These are phyloP conservation scores for Sanghuangporus weigelae DNA, from an alignment of 1,284 basidiomycete species.

Conservation along the genomic window DNA sequence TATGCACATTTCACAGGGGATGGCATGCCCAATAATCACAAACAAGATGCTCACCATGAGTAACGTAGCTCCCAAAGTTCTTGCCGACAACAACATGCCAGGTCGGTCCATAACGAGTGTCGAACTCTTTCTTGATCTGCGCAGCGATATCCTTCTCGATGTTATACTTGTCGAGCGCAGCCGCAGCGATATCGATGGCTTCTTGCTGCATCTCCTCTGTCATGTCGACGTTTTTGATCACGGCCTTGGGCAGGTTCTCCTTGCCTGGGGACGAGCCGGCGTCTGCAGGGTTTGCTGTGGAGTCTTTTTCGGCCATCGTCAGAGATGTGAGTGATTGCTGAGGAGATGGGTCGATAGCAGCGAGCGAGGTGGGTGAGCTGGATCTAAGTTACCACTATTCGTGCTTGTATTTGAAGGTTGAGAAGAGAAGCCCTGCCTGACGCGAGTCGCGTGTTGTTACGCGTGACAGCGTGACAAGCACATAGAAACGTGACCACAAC, in stretches of 20 bases:
- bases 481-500: not conserved
- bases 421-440: not conserved
- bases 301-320: constrained; percentile 12
- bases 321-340: not conserved
- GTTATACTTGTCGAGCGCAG: constrained; percentile 84
- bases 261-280: constrained; percentile 21
- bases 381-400: not conserved
- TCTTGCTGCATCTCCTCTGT: constrained; percentile 93
- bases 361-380: not conserved
- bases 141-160: constrained; percentile 98
- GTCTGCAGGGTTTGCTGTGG: not conserved
- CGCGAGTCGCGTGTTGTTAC: not conserved
- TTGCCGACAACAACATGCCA: constrained; percentile 99
- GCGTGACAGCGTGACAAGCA: not conserved
- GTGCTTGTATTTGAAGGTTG: not conserved
- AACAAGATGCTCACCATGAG: constrained; percentile 68
- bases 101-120: constrained; percentile 85
- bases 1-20: not conserved
- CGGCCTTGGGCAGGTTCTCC: constrained; percentile 59
- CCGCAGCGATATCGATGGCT: constrained; percentile 81
- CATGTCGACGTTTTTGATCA: constrained; percentile 98
- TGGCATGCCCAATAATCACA: not conserved
- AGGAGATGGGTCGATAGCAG: not conserved
- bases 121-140: constrained; percentile 97
- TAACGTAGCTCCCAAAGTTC: constrained; percentile 97